These are phyloP conservation scores for Pleurotus pulmonarius DNA, from an alignment of 768 basidiomycete genomes.

Conservation along the genomic window DNA sequence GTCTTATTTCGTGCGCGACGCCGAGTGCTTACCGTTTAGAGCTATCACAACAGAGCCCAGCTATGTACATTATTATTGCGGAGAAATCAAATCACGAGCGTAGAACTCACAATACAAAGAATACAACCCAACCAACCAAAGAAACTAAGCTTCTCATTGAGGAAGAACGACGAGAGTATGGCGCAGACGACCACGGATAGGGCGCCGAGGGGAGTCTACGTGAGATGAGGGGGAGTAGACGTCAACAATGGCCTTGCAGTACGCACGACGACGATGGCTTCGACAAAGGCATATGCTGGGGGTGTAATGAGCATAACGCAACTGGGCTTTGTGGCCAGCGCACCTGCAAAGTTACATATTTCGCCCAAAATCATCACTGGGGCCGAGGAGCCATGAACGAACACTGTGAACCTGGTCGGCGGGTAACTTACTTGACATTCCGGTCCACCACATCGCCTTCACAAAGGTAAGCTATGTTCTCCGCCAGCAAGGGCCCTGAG, in stretches of 20 bases:
- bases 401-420: too few relatives aligned
- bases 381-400: too few relatives aligned
- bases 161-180: conserved; percentile 87
- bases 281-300: conserved; percentile 82
- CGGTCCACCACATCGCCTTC: conserved; percentile 88
- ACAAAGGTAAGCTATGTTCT: background rate
- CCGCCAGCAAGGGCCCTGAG: too few relatives aligned
- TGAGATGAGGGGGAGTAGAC: conserved; percentile 2
- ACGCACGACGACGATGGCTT: conserved; percentile 88
- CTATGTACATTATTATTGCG: conserved; percentile 27
- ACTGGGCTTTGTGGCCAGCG: conserved; percentile 23
- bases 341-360: conserved; percentile 82
- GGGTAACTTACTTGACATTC: conserved; percentile 72
- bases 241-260: background rate
- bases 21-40: conserved; percentile 60
- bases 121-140: conserved; percentile 97
- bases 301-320: conserved; percentile 9
- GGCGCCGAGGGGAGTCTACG: conserved; percentile 88
- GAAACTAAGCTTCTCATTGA: conserved; percentile 89
- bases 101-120: conserved; percentile 75
- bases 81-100: background rate
- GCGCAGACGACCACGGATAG: conserved; percentile 95
- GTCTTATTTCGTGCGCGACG: conserved; percentile 21
- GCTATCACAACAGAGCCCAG: conserved; percentile 88
- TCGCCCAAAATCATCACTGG: conserved; percentile 91